Percentiles rank a stretch among this genome's conserved stretches.
These are phyloP conservation scores for Corynascus novoguineensis DNA, from an alignment of 495 filamentous ascomycete genomes.

Conservation along the genomic window DNA sequence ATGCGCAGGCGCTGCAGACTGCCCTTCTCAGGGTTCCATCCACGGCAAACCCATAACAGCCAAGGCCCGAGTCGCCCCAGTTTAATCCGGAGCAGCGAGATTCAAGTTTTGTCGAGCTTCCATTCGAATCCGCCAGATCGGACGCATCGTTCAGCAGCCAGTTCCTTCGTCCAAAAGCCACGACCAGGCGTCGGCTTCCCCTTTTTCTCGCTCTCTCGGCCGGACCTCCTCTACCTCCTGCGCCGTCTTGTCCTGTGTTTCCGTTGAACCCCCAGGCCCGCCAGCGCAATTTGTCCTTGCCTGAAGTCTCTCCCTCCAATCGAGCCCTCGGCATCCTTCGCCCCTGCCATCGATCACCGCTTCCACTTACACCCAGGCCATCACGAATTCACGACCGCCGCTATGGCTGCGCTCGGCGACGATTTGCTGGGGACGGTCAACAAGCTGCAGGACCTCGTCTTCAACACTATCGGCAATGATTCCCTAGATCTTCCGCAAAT, in stretches of 20 bases:
- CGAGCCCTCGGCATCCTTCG: slow-evolving; percentile 2
- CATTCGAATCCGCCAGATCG: slow-evolving; percentile 18
- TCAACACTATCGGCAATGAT: slow-evolving; percentile 99
- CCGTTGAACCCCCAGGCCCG: neutral
- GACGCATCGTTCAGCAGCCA: slow-evolving; percentile 10
- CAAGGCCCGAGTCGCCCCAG: slow-evolving; percentile 25
- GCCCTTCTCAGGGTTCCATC: slow-evolving; percentile 1
- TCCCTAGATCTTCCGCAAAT: slow-evolving; percentile 97
- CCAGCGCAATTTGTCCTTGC: neutral
- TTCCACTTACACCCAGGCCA: neutral
- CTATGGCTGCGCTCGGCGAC: slow-evolving; percentile 70
- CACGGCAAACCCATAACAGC: slow-evolving; percentile 19
- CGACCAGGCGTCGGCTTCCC: slow-evolving; percentile 17
- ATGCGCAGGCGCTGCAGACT: slow-evolving; percentile 16
- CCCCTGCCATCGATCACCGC: neutral
- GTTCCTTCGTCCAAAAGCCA: slow-evolving; percentile 6
- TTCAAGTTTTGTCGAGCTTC: slow-evolving; percentile 18
- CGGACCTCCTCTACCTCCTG: neutral
- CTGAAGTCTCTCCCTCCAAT: neutral
- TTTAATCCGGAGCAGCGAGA: slow-evolving; percentile 8
- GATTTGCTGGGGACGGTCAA: slow-evolving; percentile 90
- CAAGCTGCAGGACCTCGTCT: slow-evolving; percentile 95
- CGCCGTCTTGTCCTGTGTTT: neutral
- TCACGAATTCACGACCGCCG: slow-evolving; percentile 11
- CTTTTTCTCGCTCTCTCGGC: neutral